Conservation (phyloP, 495 filamentous ascomycete genomes). For the Penicillium atrosanguineum region DNA sequence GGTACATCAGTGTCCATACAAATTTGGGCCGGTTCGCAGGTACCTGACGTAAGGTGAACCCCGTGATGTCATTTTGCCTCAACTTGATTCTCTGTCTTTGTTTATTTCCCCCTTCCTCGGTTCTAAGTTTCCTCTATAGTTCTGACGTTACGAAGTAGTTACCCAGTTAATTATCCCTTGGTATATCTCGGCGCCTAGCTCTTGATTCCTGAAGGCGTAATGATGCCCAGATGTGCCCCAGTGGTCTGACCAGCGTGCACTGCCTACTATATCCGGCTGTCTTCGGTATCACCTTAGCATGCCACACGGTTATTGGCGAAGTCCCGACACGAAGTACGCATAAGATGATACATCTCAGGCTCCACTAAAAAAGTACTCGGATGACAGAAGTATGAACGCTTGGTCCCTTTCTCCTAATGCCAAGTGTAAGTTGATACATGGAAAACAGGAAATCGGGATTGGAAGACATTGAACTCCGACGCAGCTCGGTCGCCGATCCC, state of each 20-base stretch:
- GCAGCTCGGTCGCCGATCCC: conserved; percentile 15
- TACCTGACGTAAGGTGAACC: conserved; percentile 23
- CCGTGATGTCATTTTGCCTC: conserved; percentile 23
- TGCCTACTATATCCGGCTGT: neutral
- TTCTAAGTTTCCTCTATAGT: neutral
- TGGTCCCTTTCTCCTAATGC: neutral
- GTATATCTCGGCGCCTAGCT: neutral
- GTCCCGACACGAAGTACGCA: neutral
- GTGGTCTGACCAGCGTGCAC: neutral
- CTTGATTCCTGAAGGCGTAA: neutral
- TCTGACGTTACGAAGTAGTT: neutral
- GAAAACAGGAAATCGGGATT: conserved; percentile 12
- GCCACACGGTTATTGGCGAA: neutral
- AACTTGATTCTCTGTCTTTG: neutral
- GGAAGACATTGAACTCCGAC: conserved; percentile 1
- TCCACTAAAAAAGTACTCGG: neutral
- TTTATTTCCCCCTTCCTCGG: neutral
- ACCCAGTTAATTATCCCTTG: neutral
- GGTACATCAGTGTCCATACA: conserved; percentile 22
- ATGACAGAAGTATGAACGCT: neutral
- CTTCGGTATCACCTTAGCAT: neutral
- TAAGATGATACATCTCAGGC: neutral
- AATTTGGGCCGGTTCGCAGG: conserved; percentile 5
- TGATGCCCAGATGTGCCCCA: neutral
- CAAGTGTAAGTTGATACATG: neutral